Evolutionary conservation across 257 asterid genomes (phyloP).

Genomic region (Petrea volubilis): DNA sequence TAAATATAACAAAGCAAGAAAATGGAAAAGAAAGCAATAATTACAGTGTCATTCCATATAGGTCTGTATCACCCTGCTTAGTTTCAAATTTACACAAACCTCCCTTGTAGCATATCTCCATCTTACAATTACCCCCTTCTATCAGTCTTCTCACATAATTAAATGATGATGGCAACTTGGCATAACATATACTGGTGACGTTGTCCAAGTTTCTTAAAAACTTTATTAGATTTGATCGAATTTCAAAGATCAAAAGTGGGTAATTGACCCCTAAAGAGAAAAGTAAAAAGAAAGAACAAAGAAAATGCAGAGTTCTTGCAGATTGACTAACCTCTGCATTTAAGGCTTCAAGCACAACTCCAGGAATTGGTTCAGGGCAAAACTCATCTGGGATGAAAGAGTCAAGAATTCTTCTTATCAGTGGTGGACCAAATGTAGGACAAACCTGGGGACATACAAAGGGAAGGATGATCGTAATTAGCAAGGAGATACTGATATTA

Average conservation of each 20-base stretch:
- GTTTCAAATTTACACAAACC: too few relatives aligned
- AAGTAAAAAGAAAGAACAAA: not conserved
- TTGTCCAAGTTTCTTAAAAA: too few relatives aligned
- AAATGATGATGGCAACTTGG: too few relatives aligned
- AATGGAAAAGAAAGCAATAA: not conserved
- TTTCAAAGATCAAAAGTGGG: too few relatives aligned
- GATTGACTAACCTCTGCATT: conserved; percentile 52
- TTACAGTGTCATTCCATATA: too few relatives aligned
- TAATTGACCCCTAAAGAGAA: not conserved
- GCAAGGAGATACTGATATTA: not conserved
- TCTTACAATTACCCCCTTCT: too few relatives aligned
- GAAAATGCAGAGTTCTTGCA: not conserved
- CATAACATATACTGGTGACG: too few relatives aligned
- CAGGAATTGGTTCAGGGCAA: conserved; percentile 73
- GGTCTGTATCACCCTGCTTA: too few relatives aligned
- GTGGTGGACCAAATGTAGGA: conserved; percentile 60
- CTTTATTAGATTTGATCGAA: too few relatives aligned
- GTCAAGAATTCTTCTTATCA: conserved; percentile 68
- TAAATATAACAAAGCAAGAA: too few relatives aligned
- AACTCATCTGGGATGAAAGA: conserved; percentile 75
- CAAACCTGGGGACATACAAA: conserved; percentile 53
- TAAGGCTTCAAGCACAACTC: conserved; percentile 57
- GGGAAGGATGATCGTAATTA: not conserved
- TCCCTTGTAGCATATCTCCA: too few relatives aligned
- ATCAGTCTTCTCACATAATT: too few relatives aligned